Evolutionary conservation across 129 eudicot species (phyloP).

Genomic region (Smallanthus sonchifolius): DNA sequence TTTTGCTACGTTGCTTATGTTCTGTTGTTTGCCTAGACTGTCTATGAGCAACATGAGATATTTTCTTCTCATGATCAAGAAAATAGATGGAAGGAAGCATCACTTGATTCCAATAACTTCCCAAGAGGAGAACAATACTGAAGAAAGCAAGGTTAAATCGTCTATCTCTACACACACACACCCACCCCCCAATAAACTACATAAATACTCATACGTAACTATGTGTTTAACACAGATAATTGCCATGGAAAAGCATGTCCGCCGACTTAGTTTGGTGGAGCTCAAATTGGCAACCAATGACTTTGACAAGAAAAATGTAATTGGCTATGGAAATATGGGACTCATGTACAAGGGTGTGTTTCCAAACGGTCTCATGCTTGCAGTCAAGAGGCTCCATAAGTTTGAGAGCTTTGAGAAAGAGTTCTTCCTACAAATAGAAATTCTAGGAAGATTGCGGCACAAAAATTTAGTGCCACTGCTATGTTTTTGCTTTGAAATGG

Average conservation of each 20-base stretch:
- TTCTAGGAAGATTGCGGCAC: constrained; percentile 40
- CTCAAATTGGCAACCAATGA: constrained; percentile 39
- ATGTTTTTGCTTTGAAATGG: constrained; percentile 41
- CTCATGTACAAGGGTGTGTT: constrained; percentile 40
- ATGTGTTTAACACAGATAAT: constrained; percentile 31
- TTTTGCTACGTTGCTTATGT: constrained; percentile 19
- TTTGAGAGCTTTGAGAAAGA: constrained; percentile 38
- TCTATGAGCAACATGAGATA: constrained; percentile 23
- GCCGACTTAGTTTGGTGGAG: constrained; percentile 30
- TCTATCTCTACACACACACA: neutral
- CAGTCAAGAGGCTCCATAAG: constrained; percentile 45
- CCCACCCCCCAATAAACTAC: too few relatives aligned
- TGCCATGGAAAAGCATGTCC: constrained; percentile 29
- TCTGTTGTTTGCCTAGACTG: constrained; percentile 13
- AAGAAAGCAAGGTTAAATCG: neutral
- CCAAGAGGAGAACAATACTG: neutral
- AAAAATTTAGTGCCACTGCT: constrained; percentile 42
- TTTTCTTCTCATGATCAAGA: constrained; percentile 16
- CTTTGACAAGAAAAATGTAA: constrained; percentile 29
- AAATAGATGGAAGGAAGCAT: constrained; percentile 20
- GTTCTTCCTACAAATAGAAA: constrained; percentile 37
- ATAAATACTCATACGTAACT: neutral
- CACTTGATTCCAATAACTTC: neutral
- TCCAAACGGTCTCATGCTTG: constrained; percentile 22
- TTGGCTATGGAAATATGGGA: constrained; percentile 40